phyloP scores from a whole-genome alignment of 75 land plant species.

The Picea glauca region DNA sequence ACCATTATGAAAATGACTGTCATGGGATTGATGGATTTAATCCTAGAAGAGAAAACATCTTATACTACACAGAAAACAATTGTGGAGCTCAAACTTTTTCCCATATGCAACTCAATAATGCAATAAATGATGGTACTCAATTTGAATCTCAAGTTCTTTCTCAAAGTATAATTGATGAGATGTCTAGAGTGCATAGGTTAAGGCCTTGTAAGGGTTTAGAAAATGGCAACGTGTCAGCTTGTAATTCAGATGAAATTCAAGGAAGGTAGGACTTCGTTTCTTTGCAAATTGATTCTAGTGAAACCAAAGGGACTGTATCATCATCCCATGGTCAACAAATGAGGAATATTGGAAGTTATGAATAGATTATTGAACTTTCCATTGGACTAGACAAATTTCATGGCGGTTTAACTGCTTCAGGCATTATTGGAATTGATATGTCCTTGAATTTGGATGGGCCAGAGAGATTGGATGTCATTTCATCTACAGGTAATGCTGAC shows the following conservation, averaged over 20 bases:
- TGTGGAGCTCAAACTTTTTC: not conserved
- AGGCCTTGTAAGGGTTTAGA: not conserved
- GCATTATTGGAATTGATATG: not conserved
- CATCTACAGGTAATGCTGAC: too few species aligned
- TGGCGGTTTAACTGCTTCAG: not conserved
- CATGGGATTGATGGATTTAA: not conserved
- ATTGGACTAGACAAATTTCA: not conserved
- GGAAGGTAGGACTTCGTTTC: not conserved
- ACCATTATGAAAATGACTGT: not conserved
- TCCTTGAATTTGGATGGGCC: not conserved
- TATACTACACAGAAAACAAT: not conserved
- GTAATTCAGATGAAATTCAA: not conserved
- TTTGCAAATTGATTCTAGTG: not conserved
- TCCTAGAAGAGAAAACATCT: too few species aligned
- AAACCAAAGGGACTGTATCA: not conserved
- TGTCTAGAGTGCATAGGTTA: not conserved
- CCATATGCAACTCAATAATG: constrained; percentile 1
- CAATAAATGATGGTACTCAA: not conserved
- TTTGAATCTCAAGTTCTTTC: not conserved
- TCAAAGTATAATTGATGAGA: not conserved
- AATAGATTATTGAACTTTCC: not conserved
- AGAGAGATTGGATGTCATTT: too few species aligned
- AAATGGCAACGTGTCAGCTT: not conserved
- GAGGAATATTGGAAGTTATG: not conserved
- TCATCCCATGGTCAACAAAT: not conserved